Percentiles rank a stretch among this genome's conserved stretches.
Conservation (phyloP, 768 basidiomycete species). For the Gloeophyllum trabeum region DNA sequence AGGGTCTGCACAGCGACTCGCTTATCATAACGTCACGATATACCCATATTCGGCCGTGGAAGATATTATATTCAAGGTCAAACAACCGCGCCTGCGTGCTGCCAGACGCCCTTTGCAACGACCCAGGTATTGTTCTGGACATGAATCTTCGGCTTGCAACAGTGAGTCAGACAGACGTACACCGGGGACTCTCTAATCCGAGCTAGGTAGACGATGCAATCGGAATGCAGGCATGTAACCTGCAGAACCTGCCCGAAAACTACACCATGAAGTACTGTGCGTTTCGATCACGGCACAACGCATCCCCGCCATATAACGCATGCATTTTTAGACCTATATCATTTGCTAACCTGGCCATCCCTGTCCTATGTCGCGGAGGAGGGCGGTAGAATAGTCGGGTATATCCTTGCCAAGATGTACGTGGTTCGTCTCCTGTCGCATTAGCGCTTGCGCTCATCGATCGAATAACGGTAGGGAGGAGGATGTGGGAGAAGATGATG, state of each 20-base stretch:
- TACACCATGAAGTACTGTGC: conserved; percentile 74
- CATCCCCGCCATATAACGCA: neutral
- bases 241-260: conserved; percentile 90
- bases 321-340: conserved; percentile 62
- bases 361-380: conserved; percentile 92
- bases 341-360: conserved; percentile 86
- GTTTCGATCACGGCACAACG: no score
- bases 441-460: no score
- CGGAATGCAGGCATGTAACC: conserved; percentile 91
- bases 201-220: conserved; percentile 74
- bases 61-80: no score
- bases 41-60: no score
- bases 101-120: no score
- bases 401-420: conserved; percentile 93
- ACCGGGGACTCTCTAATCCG: conserved; percentile 4
- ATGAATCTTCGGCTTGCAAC: conserved; percentile 37
- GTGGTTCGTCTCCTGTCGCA: conserved; percentile 12
- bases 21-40: no score
- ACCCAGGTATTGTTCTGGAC: no score
- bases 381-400: conserved; percentile 82
- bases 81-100: no score
- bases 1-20: no score
- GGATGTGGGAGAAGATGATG: conserved; percentile 43
- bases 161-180: conserved; percentile 10
- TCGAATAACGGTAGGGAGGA: conserved; percentile 61